Evolutionary conservation across 495 filamentous ascomycete species (phyloP).

Genomic region (Lophiotrema nucula): DNA sequence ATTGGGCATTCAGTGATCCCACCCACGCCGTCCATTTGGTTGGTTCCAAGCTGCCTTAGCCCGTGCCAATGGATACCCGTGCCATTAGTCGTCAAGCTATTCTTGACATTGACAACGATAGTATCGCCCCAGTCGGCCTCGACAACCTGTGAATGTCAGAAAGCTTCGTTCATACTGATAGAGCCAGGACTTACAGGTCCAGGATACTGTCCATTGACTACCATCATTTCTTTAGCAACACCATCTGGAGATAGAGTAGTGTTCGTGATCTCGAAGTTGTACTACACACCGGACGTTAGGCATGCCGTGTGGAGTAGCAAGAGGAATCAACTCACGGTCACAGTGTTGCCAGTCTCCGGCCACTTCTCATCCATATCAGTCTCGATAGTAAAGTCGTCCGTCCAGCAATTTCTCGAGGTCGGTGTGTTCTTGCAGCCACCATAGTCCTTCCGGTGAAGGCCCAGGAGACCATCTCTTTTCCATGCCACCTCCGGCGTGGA

Average conservation of each 20-base stretch:
- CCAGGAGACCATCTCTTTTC: constrained; percentile 17
- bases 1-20: constrained; percentile 45
- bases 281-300: constrained; percentile 11
- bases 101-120: constrained; percentile 38
- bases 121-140: constrained; percentile 41
- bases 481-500: constrained; percentile 16
- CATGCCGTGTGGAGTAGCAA: not conserved
- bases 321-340: constrained; percentile 10
- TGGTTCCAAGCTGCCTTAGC: constrained; percentile 37
- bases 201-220: constrained; percentile 35
- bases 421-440: constrained; percentile 22
- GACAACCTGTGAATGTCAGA: constrained; percentile 16
- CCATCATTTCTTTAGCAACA: constrained; percentile 14
- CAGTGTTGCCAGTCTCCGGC: constrained; percentile 27
- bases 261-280: constrained; percentile 29
- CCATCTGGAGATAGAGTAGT: constrained; percentile 28
- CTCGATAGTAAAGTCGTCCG: constrained; percentile 10
- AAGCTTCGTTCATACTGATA: not conserved
- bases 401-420: constrained; percentile 23
- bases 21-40: constrained; percentile 38
- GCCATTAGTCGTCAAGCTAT: constrained; percentile 39
- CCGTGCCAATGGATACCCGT: constrained; percentile 46
- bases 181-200: constrained; percentile 24
- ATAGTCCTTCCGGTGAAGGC: not conserved
- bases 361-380: constrained; percentile 33